Evolutionary conservation across 805 yeast species (phyloP), one percentile per base, ranked within the genome.

Genomic region (Cyberlindnera amylophila): DNA sequence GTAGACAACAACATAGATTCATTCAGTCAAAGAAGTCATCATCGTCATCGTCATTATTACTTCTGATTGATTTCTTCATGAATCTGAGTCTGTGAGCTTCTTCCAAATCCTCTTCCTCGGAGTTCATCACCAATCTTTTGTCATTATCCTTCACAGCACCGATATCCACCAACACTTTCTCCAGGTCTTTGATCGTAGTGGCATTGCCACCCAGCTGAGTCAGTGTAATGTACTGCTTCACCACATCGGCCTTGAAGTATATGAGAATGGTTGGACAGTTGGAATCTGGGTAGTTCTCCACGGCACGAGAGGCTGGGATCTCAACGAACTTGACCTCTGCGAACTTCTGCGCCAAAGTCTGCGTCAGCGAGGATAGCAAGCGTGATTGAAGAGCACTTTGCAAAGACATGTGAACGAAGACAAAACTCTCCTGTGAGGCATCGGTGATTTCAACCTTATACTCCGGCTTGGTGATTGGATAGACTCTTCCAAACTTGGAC

Each of bases 251-350:
- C 42, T 87, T 77, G 56, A 77, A 76, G 63, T 93, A 93, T 1
- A 93, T 76, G 38, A 93, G 71, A 7, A 93, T 67, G 0, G 99
- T 93, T 2, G 99, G 99, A 54, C 96, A 85, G 67, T 87, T 90
- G 26, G 74, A 61, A 19, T 86, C 91, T 2, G 99, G 97, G 62
- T 90, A 93, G 58, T 82, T 81, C 57, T 91, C 98, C 50, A 90
- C 84, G 39, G 97, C 96, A 62, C 96, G 79, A 45, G 78, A 73
- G 18, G 86, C 96, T n/a, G 86, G 82, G 37, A 93, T 93, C 53
- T 93, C 96, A 33, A 88, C 91, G 59, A 93, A 86, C 63, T 93
- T 93, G 53, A 91, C 65, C 57, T 93, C 96, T 17, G 78, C 75
- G 60, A 78, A 91, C 55, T 78, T 82, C 2, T 65, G 58, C 0